Conservation (phyloP, 148 eudicot species). For the Fagopyrum tataricum region DNA sequence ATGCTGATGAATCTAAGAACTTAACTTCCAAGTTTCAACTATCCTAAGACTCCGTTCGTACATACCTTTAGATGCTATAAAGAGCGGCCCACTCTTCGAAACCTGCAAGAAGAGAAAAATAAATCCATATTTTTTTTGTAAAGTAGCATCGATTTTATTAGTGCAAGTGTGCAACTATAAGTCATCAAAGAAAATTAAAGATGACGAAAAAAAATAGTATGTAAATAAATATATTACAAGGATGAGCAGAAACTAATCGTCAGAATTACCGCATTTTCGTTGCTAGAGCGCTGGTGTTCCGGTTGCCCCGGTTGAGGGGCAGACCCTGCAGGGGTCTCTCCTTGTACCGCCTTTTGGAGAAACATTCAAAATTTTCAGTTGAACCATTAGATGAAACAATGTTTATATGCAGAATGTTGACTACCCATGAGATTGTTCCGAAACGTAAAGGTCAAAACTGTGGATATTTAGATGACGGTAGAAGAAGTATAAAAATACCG, state of each 20-base stretch:
- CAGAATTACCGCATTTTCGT: constrained; percentile 38
- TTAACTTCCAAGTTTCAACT: background rate
- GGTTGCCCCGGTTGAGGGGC: constrained; percentile 30
- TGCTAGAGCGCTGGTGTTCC: constrained; percentile 30
- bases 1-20: background rate
- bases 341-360: constrained; percentile 25
- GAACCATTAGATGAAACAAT: background rate
- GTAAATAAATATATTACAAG: background rate
- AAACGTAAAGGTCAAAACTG: background rate
- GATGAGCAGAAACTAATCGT: background rate
- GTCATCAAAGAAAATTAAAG: background rate
- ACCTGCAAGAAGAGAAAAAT: constrained; percentile 47
- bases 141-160: background rate
- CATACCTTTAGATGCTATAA: constrained; percentile 89
- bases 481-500: constrained; percentile 12
- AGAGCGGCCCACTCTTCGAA: constrained; percentile 77
- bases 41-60: background rate
- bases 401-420: background rate
- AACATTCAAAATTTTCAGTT: background rate
- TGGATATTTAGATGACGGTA: background rate
- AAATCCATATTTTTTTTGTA: background rate
- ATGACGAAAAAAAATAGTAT: background rate
- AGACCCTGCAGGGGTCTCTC: constrained; percentile 22
- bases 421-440: background rate
- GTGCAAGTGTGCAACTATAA: background rate